Evolutionary conservation across 2,329 filamentous ascomycete species (phyloP), one percentile per base, ranked within the genome.

Genomic region (Onygenales sp.): DNA sequence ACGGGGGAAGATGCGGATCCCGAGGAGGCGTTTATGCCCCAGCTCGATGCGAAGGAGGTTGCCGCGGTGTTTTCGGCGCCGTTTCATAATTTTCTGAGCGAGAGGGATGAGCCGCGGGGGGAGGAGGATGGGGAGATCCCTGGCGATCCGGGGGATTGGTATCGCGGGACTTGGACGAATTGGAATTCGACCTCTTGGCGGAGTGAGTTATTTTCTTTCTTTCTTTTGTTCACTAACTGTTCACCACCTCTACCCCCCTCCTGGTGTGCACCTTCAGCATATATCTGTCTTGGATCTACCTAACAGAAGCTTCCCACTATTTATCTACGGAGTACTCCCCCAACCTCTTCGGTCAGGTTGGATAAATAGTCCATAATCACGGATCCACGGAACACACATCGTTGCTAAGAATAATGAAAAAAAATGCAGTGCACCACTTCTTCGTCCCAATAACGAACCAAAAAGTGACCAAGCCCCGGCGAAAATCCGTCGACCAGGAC

Each of bases 31-130:
- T 79, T 91, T 70, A 88, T 88, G 55, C 91, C 92, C 0, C 80
- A 83, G 40, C 77, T 96, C 9, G 88, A 96, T 70, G 87, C 90
- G 1, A 85, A 87, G 59, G 92, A 97, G 70, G 92, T 97, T 2
- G 91, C 90, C 2, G 91, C 90, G 44, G 89, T 97, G 36, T 97
- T 97, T 72, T 92, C 88, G 4, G 91, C 87, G 4, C 87, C 88
- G 0, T 89, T 97, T 61, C 82, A 85, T 67, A 87, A 90, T 66
- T 96, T 97, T 67, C 73, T 97, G 51, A 76, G 74, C 46, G 67
- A 74, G 34, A 68, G 70, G 49, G 85, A 88, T 67, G 77, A 87
- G 57, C 68, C 75, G 2, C 67, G 68, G 58, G 56, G 69, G 56
- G 52, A 58, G 49, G 59, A 74, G 63, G 60, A 61, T 57, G 50